Evolutionary conservation across 257 asterid genomes (phyloP).

Genomic region (Lycium ferocissimum): DNA sequence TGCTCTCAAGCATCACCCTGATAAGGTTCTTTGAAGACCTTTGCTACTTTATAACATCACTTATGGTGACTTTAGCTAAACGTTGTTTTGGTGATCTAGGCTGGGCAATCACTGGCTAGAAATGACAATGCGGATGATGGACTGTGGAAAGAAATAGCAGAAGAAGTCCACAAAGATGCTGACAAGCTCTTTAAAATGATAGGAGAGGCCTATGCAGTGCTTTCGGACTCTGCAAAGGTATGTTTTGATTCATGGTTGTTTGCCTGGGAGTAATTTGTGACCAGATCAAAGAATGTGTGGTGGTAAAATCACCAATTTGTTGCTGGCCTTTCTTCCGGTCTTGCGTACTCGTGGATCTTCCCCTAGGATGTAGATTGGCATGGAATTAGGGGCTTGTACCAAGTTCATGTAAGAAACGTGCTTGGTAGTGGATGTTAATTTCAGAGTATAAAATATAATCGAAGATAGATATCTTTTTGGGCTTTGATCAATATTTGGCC

Average conservation of each 20-base stretch:
- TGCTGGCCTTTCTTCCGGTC: neutral
- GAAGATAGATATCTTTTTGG: neutral
- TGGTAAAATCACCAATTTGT: neutral
- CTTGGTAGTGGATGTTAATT: neutral
- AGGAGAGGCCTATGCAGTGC: conserved; percentile 96
- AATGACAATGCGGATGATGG: conserved; percentile 78
- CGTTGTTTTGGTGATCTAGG: conserved; percentile 51
- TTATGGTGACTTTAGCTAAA: conserved; percentile 24
- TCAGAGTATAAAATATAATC: neutral
- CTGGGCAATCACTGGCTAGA: conserved; percentile 80
- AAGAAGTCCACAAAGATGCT: conserved; percentile 80
- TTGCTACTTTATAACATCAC: conserved; percentile 29
- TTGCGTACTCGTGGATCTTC: neutral
- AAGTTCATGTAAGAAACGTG: neutral
- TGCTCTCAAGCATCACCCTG: conserved; percentile 95
- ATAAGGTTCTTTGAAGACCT: conserved; percentile 64
- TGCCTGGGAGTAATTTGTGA: conserved; percentile 2
- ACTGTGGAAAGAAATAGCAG: conserved; percentile 85
- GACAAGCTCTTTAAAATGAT: conserved; percentile 92
- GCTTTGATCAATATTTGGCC: neutral
- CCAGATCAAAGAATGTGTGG: neutral
- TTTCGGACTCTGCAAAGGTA: conserved; percentile 94
- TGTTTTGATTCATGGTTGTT: neutral
- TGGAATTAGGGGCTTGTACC: conserved; percentile 14
- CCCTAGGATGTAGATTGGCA: neutral